Evolutionary conservation across 306 rosid genomes (phyloP).

Genomic region (Casuarina cunninghamiana): DNA sequence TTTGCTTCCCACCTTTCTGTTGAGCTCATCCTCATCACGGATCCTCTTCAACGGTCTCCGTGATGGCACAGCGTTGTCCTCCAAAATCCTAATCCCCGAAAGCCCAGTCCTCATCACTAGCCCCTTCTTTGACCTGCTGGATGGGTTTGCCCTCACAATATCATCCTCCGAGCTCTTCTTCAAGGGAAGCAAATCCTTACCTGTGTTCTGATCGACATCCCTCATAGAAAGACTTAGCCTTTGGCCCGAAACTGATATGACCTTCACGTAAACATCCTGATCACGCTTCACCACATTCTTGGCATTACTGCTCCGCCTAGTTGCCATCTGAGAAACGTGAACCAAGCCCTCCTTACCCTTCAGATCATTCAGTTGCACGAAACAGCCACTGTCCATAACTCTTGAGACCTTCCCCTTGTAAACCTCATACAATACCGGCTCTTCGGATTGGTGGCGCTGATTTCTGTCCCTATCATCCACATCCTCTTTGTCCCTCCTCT

Average conservation of each 20-base stretch:
- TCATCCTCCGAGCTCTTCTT: conserved; percentile 63
- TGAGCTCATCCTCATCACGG: conserved; percentile 57
- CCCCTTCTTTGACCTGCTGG: conserved; percentile 57
- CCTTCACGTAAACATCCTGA: conserved; percentile 80
- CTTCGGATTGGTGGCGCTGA: conserved; percentile 35
- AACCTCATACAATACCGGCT: conserved; percentile 66
- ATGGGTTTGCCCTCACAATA: conserved; percentile 53
- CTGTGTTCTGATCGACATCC: conserved; percentile 80
- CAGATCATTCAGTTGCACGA: conserved; percentile 69
- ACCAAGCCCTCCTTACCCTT: conserved; percentile 90
- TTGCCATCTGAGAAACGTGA: conserved; percentile 84
- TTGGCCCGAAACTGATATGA: conserved; percentile 70
- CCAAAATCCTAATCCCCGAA: conserved; percentile 82
- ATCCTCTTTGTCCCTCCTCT: conserved; percentile 35
- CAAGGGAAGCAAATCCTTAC: conserved; percentile 78
- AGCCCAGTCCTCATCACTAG: conserved; percentile 69
- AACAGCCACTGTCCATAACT: conserved; percentile 87
- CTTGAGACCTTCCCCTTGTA: conserved; percentile 76
- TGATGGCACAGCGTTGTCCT: conserved; percentile 48
- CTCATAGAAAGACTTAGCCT: conserved; percentile 87
- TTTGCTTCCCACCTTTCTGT: conserved; percentile 88
- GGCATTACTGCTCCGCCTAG: conserved; percentile 70
- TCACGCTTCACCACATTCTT: conserved; percentile 84
- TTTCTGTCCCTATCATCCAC: conserved; percentile 39
- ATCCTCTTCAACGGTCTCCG: conserved; percentile 77